Base-by-base conservation (phyloP, 2,329 filamentous ascomycete species). In the Colletotrichum chrysophilum region DNA sequence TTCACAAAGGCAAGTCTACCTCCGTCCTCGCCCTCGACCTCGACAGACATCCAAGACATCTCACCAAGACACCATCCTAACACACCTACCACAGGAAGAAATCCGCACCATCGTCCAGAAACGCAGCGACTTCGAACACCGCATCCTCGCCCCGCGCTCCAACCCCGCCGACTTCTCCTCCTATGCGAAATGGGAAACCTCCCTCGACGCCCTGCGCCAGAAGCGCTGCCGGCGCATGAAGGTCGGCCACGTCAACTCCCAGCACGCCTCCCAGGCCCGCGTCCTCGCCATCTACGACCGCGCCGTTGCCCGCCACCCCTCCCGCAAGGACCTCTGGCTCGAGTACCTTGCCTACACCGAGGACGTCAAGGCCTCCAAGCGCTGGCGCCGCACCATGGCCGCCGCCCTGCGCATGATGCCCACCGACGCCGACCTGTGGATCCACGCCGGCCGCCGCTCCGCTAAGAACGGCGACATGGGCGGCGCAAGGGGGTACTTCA, bases 111-210 rank as follows among this genome's bases (percentile, higher is more conserved):
- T 99, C 78, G 94, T 97, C 68, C 93, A 93, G 82, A 98, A 97
- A 84, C 93, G 97, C 80, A 98, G 95, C 81, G 94, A 97, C 80
- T 97, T 96, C 83, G 97, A 99, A 84, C 96, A 98, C 86, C 94
- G 93, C 74, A 91, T 98, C 79, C 94, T 98, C 77, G 93, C 95
- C 4, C 93, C 95, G 28, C 95, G 96, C 65, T 93, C 93, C 76
- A 91, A 91, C 56, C 91, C 96, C 1, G 86, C 90, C 75, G 95
- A 98, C 83, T 98, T 95, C 87, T 93, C 95, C 70, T 91, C 93
- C 79, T 99, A 98, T 87, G 94, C 94, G 61, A 91, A 88, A 72
- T 94, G 92, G 91, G 93, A 94, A 81, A 89, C 90, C 77, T 91
- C 90, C 30, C 89, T 94, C 74, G 95, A 98, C 80, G 86, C 91